Percentiles rank a stretch among this genome's conserved stretches.
These are phyloP conservation scores for Ogataea glucozyma DNA, from an alignment of 805 yeast species.

Conservation along the genomic window DNA sequence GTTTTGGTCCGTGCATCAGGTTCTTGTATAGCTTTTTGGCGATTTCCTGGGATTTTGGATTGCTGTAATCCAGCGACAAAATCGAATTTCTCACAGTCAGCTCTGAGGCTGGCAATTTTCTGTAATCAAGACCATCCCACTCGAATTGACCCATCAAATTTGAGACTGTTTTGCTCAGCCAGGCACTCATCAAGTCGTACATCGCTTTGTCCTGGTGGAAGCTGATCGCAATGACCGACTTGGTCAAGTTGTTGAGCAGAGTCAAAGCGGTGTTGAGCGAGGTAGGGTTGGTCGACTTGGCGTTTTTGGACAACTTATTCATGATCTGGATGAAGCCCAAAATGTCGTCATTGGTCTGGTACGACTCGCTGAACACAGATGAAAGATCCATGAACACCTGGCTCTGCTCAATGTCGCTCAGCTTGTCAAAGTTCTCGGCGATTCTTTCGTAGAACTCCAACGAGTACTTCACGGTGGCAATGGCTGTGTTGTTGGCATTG, in stretches of 20 bases:
- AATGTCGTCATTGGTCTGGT: conserved; percentile 34
- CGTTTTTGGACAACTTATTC: conserved; percentile 28
- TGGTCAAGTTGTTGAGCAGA: conserved; percentile 35
- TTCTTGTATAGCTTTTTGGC: conserved; percentile 47
- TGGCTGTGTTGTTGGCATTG: conserved; percentile 48
- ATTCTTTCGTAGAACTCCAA: conserved; percentile 28
- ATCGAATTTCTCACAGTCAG: conserved; percentile 45
- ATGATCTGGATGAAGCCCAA: conserved; percentile 37
- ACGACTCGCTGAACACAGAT: conserved; percentile 37
- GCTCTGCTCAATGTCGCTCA: conserved; percentile 37
- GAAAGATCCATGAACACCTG: conserved; percentile 43
- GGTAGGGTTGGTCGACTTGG: conserved; percentile 31
- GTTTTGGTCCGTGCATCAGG: conserved; percentile 52
- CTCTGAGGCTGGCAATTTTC: conserved; percentile 36
- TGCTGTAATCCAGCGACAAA: conserved; percentile 39
- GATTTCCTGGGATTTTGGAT: conserved; percentile 33
- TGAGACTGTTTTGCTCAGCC: conserved; percentile 21
- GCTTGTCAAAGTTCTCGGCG: conserved; percentile 24
- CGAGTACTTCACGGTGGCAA: conserved; percentile 51
- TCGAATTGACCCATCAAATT: conserved; percentile 34
- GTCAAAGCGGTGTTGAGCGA: conserved; percentile 41
- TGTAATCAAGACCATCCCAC: conserved; percentile 38
- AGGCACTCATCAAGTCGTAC: conserved; percentile 12
- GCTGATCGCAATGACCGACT: conserved; percentile 28
- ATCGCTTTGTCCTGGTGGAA: conserved; percentile 22